phyloP scores from a whole-genome alignment of 2,329 filamentous ascomycete species.

The Fusarium incarnatum region DNA sequence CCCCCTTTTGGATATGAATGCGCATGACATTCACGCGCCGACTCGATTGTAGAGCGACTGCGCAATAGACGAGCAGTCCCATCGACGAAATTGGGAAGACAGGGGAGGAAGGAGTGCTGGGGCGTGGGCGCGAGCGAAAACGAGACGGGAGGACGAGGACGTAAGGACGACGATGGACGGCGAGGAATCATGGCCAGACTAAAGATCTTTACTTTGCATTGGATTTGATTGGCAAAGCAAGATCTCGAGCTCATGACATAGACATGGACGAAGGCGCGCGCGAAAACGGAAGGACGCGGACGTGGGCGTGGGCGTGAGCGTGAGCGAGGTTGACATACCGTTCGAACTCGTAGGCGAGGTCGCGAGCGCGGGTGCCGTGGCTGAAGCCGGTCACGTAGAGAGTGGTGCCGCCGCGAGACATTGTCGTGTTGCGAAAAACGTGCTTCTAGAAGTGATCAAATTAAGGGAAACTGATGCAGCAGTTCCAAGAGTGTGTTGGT shows the following conservation, averaged over 20 bases:
- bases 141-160: constrained; percentile 47
- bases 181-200: constrained; percentile 44
- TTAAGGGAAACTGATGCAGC: constrained; percentile 41
- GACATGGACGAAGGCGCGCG: constrained; percentile 45
- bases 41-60: constrained; percentile 45
- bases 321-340: constrained; percentile 83
- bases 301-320: constrained; percentile 55
- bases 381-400: constrained; percentile 99
- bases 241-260: constrained; percentile 36
- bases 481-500: constrained; percentile 40
- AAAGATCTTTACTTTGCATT: constrained; percentile 34
- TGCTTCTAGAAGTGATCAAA: constrained; percentile 10
- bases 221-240: constrained; percentile 8
- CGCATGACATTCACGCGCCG: constrained; percentile 44
- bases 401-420: constrained; percentile 94
- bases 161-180: constrained; percentile 47
- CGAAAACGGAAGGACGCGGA: constrained; percentile 51
- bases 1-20: constrained; percentile 45
- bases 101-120: constrained; percentile 42
- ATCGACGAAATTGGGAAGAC: constrained; percentile 43
- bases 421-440: constrained; percentile 55
- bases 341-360: constrained; percentile 99
- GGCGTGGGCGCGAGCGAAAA: constrained; percentile 45
- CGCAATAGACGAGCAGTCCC: constrained; percentile 47
- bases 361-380: constrained; percentile 97